Base-by-base conservation (phyloP, 805 yeast species). In the Wickerhamia fluorescens region DNA sequence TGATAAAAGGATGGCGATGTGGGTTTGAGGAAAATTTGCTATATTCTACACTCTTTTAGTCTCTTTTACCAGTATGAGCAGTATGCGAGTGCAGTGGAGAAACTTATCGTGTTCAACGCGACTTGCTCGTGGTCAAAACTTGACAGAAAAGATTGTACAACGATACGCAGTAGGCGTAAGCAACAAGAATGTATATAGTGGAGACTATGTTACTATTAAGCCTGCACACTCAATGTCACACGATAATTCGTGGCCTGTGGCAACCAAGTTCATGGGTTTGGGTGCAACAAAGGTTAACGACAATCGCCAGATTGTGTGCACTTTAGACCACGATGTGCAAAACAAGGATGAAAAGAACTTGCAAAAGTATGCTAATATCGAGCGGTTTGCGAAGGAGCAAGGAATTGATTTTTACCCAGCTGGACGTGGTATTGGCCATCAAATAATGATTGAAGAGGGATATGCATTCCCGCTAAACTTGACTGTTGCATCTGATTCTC, bases 161-260 rank as follows among this genome's bases (percentile, higher is more conserved):
- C 74, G 73, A 47, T 89, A 84, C 52, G 94, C 97, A 3, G 94
- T 88, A 7, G 94, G 89, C 3, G 55, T 85, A 25, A 75, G 92
- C 14, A 78, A 75, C 17, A 89, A 92, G 53, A 51, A 64, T 31
- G 95, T 92, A 20, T 77, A 67, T 45, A 69, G 85, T 26, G 98
- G 97, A 9, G 99, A 92, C 61, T 92, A 88, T 59, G 97, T 94
- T 29, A 75, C 95, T 2, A 89, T 92, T 51, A 72, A 66, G 47
- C 99, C 99, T 3, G 89, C 95, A 3, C 95, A 92, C 62, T 94
- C 96, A 57, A 92, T 92, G 99, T 86, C 97, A 10, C 99, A 92
- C 56, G 99, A 92, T 58, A 92, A 92, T 60, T 80, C 96, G 24
- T 94, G 99, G 98, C 99, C 99, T 1, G 96, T 92, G 11, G 98